Percentiles rank a stretch among this genome's conserved stretches.
These are phyloP conservation scores for Candida tibetensis DNA, from an alignment of 805 yeast species.

Conservation along the genomic window DNA sequence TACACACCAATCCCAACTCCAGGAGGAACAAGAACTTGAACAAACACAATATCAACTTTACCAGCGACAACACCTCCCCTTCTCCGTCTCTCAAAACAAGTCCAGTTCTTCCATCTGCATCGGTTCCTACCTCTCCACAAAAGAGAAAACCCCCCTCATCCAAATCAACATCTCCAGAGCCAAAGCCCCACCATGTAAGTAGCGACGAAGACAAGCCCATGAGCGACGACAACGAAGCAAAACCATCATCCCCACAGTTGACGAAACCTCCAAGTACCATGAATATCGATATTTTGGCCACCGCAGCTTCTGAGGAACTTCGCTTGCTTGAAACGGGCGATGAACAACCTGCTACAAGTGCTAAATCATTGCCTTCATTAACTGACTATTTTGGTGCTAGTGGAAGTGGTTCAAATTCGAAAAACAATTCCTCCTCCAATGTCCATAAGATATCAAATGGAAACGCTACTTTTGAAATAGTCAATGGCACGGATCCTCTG, in stretches of 20 bases:
- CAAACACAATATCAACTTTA: constrained; percentile 9
- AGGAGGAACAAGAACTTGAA: constrained; percentile 37
- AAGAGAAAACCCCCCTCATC: constrained; percentile 3
- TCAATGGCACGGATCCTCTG: not conserved
- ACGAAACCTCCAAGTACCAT: constrained; percentile 15
- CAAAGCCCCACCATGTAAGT: not conserved
- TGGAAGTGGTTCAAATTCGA: not conserved
- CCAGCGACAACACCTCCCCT: constrained; percentile 5
- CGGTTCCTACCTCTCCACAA: constrained; percentile 1
- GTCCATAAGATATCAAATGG: constrained; percentile 3
- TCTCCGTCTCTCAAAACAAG: not conserved
- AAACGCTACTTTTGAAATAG: constrained; percentile 5
- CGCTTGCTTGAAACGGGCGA: constrained; percentile 32
- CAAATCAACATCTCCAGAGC: constrained; percentile 1
- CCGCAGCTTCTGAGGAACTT: constrained; percentile 56
- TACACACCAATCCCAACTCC: constrained; percentile 61
- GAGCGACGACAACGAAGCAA: constrained; percentile 5
- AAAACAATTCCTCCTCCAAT: constrained; percentile 3
- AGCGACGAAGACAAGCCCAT: constrained; percentile 1
- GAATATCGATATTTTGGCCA: constrained; percentile 51
- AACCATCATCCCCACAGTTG: constrained; percentile 3
- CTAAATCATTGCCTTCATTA: constrained; percentile 53
- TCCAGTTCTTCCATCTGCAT: not conserved
- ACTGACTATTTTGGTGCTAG: constrained; percentile 42
- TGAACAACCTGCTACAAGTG: constrained; percentile 14